These are phyloP conservation scores for Coelastrella sp. DNA, from an alignment of 139 green algal genomes.

Conservation along the genomic window DNA sequence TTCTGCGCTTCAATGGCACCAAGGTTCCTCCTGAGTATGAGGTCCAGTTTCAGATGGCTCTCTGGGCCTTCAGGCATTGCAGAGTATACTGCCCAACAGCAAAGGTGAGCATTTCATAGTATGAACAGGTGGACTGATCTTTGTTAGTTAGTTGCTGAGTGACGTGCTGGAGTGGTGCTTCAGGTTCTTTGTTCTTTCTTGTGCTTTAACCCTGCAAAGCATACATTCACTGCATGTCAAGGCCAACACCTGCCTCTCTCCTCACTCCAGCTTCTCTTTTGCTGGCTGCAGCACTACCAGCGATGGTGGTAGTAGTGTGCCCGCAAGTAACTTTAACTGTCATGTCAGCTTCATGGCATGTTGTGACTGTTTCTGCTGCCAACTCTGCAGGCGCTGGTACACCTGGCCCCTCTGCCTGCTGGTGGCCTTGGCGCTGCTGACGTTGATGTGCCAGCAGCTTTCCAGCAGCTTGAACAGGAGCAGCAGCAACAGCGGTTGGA, in stretches of 20 bases:
- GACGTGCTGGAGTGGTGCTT: no score
- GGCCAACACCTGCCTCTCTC: no score
- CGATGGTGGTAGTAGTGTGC: no score
- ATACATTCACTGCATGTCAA: no score
- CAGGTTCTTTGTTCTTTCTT: no score
- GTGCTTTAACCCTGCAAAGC: no score
- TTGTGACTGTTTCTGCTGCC: no score
- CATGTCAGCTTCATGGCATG: no score
- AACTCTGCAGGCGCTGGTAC: conserved; percentile 61
- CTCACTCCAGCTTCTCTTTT: no score
- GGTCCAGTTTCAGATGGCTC: conserved; percentile 81
- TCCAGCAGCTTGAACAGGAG: conserved; percentile 48
- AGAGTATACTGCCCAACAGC: conserved; percentile 47
- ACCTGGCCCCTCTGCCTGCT: conserved; percentile 77
- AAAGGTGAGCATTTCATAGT: background rate
- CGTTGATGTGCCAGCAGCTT: conserved; percentile 67
- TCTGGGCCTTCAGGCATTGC: conserved; percentile 96
- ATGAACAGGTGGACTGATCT: background rate
- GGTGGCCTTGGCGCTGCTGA: conserved; percentile 61
- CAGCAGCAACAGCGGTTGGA: conserved; percentile 57
- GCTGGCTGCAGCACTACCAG: no score
- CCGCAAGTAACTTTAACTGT: no score
- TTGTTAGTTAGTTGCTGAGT: background rate
- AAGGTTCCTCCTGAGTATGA: conserved; percentile 86
- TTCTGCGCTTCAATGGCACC: conserved; percentile 84